Base-by-base conservation (phyloP, 129 eudicot genomes). In the Escallonia rubra region DNA sequence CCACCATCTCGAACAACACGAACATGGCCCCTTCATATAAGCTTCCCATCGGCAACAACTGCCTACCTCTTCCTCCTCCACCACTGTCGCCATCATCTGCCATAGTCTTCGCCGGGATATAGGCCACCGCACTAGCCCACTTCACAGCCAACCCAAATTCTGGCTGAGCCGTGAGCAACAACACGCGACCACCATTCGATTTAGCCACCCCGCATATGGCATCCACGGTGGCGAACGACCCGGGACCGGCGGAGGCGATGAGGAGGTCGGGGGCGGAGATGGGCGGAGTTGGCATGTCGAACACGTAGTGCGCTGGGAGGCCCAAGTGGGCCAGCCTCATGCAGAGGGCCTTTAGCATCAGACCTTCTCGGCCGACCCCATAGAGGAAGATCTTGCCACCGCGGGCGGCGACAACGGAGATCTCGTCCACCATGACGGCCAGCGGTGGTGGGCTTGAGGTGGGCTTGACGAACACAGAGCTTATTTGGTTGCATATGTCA, bases 321-420 rank as follows among this genome's bases (percentile, higher is more conserved):
- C 95, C 96, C 34, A 92, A 72, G 58, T 89, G 98, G 68, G 84
- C 79, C 9, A 93, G 91, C 57, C 98, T 50, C 98, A 93, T 92
- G 74, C 90, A 86, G 9, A 92, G 80, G 42, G 84, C 95, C 66
- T 84, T 86, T 71, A 89, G 68, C 98, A 93, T 93, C 23, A 89
- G 80, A 5, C 98, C 98, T 57, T 93, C 98, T 10, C 98, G 87
- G 49, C 96, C 98, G 6, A 92, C 98, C 41, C 98, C 98, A 68
- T 89, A 82, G 45, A 92, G 81, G 69, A 92, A 92, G 61, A 92
- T 47, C 48, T 80, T 72, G 63, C 89, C 96, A 4, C 68, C 61
- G 14, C 78, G 86, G 57, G 54, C 50, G 70, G 86, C 82, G 58
- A 77, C 61, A 72, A 74, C 68, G 55, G 86, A 42, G 66, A 92